Base-by-base conservation (phyloP, 352 stramenopile species). In the Globisporangium recalcitrans region DNA sequence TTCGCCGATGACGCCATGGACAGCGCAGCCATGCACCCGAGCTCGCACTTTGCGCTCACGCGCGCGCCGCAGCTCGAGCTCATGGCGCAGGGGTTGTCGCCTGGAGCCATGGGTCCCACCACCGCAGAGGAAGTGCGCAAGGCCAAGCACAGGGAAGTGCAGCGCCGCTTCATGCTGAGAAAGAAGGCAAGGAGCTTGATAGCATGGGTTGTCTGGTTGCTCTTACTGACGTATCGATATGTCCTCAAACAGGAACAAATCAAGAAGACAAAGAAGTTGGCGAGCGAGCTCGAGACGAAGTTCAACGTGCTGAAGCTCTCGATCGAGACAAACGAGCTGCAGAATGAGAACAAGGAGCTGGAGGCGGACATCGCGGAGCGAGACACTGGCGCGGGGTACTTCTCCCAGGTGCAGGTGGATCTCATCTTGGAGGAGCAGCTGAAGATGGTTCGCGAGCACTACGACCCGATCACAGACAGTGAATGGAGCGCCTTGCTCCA, bases 91-190 rank as follows among this genome's bases (percentile, higher is more conserved):
- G 52, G 38, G 10, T 5, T 47, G 2, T 58, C 52, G 10, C 32
- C 21, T 7, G 22, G 52, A 4, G 8, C 4, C 32, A 48, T 29
- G n/a, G n/a, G 11, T 9, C 9, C 3, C 16, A 34, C 4, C 10
- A 38, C 29, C 10, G 54, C 42, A 19, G 71, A 66, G 22, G 70
- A 77, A 13, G 40, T 55, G 29, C 74, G 72, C 38, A 75, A 71
- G 34, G 69, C 60, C 63, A 80, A 80, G 55, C 75, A 80, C 48
- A 65, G 72, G 47, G 72, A 70, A 16, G 72, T 80, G 27, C 75
- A 83, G 56, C 68, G 72, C 6, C 72, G 72, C 47, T 80, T 83
- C 46, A 73, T 79, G 29, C 54, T 78, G 64, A 56, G 72, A 16
- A 83, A 80, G 24, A 80, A 79, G 65, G 68, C 70, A 29, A 8